Evolutionary conservation across 1,284 basidiomycete genomes (phyloP), one percentile per base, ranked within the genome.

Genomic region (Cystobasidiaceae sp.): DNA sequence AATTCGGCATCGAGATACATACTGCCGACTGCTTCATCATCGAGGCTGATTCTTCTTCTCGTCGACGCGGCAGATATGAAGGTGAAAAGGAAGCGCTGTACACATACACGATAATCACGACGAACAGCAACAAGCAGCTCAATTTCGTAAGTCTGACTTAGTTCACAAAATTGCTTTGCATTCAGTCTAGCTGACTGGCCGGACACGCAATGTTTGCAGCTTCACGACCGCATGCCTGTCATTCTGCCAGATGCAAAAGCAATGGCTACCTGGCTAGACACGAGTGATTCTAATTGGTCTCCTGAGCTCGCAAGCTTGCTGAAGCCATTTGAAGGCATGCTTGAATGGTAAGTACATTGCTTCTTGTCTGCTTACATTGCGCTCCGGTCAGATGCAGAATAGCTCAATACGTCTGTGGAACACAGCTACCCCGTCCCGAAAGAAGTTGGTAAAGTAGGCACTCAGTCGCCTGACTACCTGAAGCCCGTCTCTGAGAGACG

Each of bases 181-280:
- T 32, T 21, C 9, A 51, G 21, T 51, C 19, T 17, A 15, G 13
- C 21, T 11, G n/a, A n/a, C 11, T 11, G n/a, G 37, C 37, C n/a
- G 37, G n/a, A n/a, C 37, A 39, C 21, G 33, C 34, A 15, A 4
- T 27, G 5, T 30, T 23, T 21, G 6, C 50, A 74, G 72, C 80
- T 94, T 32, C 93, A 97, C 76, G 89, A 94, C 73, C 85, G 93
- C 17, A 93, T 94, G 79, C 93, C 93, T 2, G 89, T 93, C 55
- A 87, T 97, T 54, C 82, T 97, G 2, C 80, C 84, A 1, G 80
- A 81, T 0, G 73, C 79, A 48, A 80, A 84, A 3, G 85, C 87
- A 5, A 79, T 93, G 39, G 74, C 80, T 11, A 75, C 76, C 23
- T 97, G 93, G 93, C 82, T 97, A 9, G 88, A 93, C 74, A 86